These are phyloP conservation scores for Alternaria panax DNA, from an alignment of 2,329 filamentous ascomycete species.

Conservation along the genomic window DNA sequence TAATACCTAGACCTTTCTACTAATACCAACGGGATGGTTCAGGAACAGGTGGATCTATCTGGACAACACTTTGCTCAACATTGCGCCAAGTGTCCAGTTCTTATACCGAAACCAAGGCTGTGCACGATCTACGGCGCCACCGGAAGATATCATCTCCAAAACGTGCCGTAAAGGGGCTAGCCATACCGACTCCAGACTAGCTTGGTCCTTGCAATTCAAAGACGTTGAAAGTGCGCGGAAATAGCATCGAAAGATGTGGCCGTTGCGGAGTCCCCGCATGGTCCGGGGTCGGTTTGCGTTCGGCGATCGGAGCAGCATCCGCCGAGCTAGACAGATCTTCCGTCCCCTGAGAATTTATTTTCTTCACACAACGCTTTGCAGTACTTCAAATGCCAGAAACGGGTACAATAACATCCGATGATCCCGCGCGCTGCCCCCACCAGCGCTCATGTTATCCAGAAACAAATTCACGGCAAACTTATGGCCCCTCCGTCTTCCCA, in stretches of 20 bases:
- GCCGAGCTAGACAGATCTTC: conserved; percentile 15
- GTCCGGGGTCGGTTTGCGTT: conserved; percentile 2
- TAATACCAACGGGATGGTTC: not conserved
- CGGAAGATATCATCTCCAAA: not conserved
- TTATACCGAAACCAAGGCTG: not conserved
- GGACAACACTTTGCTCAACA: not conserved
- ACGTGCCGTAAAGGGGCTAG: conserved; percentile 3
- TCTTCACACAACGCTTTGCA: too few relatives aligned
- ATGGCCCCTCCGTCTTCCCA: too few relatives aligned
- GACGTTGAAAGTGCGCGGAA: not conserved
- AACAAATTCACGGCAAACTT: too few relatives aligned
- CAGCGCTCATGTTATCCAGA: too few relatives aligned
- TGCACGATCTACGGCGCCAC: not conserved
- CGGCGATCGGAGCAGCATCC: conserved; percentile 5
- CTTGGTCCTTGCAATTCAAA: not conserved
- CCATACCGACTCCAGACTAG: not conserved
- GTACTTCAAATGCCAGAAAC: too few relatives aligned
- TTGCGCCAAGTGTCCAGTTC: not conserved
- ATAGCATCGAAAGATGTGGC: not conserved
- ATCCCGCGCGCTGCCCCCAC: too few relatives aligned
- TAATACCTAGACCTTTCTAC: not conserved
- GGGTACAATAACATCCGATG: too few relatives aligned
- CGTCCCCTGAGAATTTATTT: conserved; percentile 8
- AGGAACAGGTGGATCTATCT: not conserved
- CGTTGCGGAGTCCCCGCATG: conserved; percentile 21